These are phyloP conservation scores for Rhododendron molle DNA, from an alignment of 148 eudicot species.

Conservation along the genomic window DNA sequence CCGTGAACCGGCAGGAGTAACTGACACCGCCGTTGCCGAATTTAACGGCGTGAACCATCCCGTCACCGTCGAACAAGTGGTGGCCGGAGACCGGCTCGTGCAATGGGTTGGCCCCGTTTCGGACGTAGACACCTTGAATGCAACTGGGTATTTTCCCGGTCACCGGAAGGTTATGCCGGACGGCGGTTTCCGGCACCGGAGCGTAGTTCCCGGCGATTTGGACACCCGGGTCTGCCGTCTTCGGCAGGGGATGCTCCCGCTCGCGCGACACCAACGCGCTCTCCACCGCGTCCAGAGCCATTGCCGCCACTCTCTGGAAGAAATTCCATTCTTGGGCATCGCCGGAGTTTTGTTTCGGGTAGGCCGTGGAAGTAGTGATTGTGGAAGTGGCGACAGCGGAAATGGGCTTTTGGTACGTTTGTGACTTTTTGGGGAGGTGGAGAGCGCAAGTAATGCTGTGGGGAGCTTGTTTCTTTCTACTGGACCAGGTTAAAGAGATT, in stretches of 20 bases:
- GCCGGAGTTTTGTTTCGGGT: background rate
- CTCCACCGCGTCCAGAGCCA: slow-evolving; percentile 37
- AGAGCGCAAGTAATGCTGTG: slow-evolving; percentile 15
- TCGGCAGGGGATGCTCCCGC: slow-evolving; percentile 33
- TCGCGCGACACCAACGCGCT: slow-evolving; percentile 26
- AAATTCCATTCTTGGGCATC: slow-evolving; percentile 34
- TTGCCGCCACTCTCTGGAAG: slow-evolving; percentile 39
- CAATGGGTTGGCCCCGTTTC: slow-evolving; percentile 72
- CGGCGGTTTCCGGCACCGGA: slow-evolving; percentile 64
- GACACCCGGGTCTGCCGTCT: slow-evolving; percentile 52
- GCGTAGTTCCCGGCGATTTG: slow-evolving; percentile 70
- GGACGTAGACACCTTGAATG: slow-evolving; percentile 46
- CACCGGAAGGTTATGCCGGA: slow-evolving; percentile 31
- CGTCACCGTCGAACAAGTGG: slow-evolving; percentile 77
- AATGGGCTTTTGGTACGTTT: background rate
- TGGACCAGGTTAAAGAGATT: slow-evolving; percentile 8
- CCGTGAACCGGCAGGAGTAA: slow-evolving; percentile 67
- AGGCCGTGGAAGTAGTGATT: background rate
- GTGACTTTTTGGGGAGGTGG: slow-evolving; percentile 20
- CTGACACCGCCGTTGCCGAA: slow-evolving; percentile 32
- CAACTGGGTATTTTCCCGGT: slow-evolving; percentile 46
- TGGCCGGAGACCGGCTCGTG: slow-evolving; percentile 61
- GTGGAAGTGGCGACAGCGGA: background rate
- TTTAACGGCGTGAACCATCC: slow-evolving; percentile 66
- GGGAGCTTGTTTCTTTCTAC: background rate